Evolutionary conservation across 305 asterid species (phyloP).

Genomic region (Ruellia speciosa): DNA sequence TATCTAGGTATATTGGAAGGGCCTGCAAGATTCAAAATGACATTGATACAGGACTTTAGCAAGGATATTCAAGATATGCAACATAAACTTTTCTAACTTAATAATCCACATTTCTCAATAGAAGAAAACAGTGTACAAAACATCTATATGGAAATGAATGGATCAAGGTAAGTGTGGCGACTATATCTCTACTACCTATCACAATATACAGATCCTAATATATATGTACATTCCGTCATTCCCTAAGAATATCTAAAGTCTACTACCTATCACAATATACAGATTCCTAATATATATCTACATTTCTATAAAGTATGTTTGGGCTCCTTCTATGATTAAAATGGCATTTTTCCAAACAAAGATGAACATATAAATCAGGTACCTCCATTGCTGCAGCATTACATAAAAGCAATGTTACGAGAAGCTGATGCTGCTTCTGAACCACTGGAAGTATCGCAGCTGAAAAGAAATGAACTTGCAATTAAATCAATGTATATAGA

Average conservation of each 20-base stretch:
- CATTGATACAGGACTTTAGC: neutral
- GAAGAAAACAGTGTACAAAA: too few species aligned
- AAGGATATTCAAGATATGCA: neutral
- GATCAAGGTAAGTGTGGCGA: too few species aligned
- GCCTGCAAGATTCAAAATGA: constrained; percentile 52
- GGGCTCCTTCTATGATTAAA: neutral
- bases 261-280: neutral
- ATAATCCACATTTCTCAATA: neutral
- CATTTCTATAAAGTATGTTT: neutral
- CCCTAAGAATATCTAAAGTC: too few species aligned
- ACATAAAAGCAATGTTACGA: constrained; percentile 85
- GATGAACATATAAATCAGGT: neutral
- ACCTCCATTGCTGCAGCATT: constrained; percentile 98
- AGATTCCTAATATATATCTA: too few species aligned
- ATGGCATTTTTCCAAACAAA: neutral
- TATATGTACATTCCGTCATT: too few species aligned
- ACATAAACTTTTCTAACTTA: neutral
- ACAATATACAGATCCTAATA: neutral
- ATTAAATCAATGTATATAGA: constrained; percentile 21
- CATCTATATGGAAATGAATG: too few species aligned
- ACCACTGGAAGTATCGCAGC: constrained; percentile 84
- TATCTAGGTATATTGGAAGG: constrained; percentile 83
- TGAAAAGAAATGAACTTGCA: constrained; percentile 23
- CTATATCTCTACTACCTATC: neutral
- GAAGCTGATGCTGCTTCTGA: constrained; percentile 93